These are phyloP conservation scores for Metarhizium album DNA, from an alignment of 2,329 filamentous ascomycete species.

Conservation along the genomic window DNA sequence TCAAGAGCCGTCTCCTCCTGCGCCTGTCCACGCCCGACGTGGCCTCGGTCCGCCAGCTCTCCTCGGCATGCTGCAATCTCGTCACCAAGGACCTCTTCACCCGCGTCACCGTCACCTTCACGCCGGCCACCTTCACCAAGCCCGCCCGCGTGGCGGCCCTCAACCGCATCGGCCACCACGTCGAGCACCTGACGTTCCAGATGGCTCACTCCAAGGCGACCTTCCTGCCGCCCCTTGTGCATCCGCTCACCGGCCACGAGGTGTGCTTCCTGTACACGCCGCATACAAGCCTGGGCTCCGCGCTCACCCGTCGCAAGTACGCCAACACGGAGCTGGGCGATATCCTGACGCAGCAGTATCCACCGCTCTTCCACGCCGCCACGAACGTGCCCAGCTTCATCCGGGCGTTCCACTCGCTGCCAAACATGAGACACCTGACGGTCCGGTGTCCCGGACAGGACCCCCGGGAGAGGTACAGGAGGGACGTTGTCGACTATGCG, in stretches of 20 bases:
- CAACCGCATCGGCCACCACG: conserved; percentile 64
- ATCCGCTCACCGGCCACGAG: conserved; percentile 66
- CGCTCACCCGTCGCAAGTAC: conserved; percentile 61
- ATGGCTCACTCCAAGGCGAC: conserved; percentile 69
- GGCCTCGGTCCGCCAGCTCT: conserved; percentile 53
- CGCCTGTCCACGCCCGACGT: conserved; percentile 39
- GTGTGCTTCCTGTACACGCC: conserved; percentile 74
- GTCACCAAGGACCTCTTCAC: conserved; percentile 60
- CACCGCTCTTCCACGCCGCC: conserved; percentile 78
- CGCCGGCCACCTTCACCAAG: conserved; percentile 64
- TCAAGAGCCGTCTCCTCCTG: conserved; percentile 40
- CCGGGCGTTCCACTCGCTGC: conserved; percentile 56
- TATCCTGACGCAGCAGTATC: conserved; percentile 76
- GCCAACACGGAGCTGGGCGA: conserved; percentile 70
- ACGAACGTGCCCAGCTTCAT: conserved; percentile 82
- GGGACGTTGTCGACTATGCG: conserved; percentile 76
- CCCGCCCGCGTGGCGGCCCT: conserved; percentile 63
- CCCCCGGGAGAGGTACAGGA: conserved; percentile 57
- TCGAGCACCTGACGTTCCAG: conserved; percentile 68
- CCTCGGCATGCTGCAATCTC: conserved; percentile 59
- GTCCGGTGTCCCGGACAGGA: conserved; percentile 68
- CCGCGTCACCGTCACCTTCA: conserved; percentile 59
- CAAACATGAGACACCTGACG: conserved; percentile 62
- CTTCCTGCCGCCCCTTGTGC: conserved; percentile 74
- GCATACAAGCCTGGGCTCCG: conserved; percentile 53